phyloP scores from a whole-genome alignment of 306 rosid species.

The Dalbergia cochinchinensis region DNA sequence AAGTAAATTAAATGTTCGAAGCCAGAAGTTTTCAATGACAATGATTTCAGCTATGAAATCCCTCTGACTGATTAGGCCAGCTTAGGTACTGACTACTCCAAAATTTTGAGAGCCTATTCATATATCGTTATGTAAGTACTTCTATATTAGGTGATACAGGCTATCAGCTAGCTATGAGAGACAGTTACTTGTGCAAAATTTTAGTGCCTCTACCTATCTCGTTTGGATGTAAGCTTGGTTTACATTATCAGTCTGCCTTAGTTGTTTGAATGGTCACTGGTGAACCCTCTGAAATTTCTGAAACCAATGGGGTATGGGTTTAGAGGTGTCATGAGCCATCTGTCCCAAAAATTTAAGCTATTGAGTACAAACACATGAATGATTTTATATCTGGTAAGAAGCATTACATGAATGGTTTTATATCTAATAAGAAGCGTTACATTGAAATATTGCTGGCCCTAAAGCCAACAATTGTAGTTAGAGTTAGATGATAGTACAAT shows the following conservation, averaged over 20 bases:
- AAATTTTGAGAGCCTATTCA: conserved; percentile 20
- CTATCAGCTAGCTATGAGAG: not conserved
- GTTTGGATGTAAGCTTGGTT: conserved; percentile 33
- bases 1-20: conserved; percentile 28
- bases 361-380: no score
- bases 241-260: conserved; percentile 9
- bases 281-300: conserved; percentile 15
- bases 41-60: conserved; percentile 39
- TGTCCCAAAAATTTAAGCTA: no score
- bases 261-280: conserved; percentile 29
- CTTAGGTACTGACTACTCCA: conserved; percentile 24
- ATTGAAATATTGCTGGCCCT: conserved; percentile 22
- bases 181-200: conserved; percentile 31
- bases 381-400: no score
- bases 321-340: not conserved
- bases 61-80: conserved; percentile 25
- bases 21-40: conserved; percentile 6
- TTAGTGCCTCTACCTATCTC: conserved; percentile 34
- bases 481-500: conserved; percentile 8
- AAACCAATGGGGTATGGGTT: conserved; percentile 25
- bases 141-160: not conserved
- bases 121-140: conserved; percentile 22
- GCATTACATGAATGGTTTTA: no score
- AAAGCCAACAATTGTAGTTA: conserved; percentile 17
- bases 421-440: not conserved